A percentile compares a stretch with the other conserved stretches of the same genome.
These are phyloP conservation scores for Epicoccum sorghinum DNA, from an alignment of 2,329 filamentous ascomycete species.

Conservation along the genomic window DNA sequence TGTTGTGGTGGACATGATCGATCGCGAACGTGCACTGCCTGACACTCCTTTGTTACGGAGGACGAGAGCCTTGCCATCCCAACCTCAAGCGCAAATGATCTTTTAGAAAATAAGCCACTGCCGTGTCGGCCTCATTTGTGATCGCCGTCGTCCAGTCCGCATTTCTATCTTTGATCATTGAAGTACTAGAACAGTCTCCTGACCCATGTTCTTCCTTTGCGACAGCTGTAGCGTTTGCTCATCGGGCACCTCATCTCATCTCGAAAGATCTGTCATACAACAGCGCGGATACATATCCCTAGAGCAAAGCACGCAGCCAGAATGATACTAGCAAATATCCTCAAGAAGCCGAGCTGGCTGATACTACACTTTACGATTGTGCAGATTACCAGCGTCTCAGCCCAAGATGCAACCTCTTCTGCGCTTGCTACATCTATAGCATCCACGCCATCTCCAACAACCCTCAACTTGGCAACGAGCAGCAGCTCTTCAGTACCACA, in stretches of 20 bases:
- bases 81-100: slow-evolving; percentile 12
- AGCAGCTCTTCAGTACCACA: slow-evolving; percentile 24
- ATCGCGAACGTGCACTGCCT: slow-evolving; percentile 6
- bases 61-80: slow-evolving; percentile 5
- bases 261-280: neutral
- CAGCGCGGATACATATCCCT: neutral
- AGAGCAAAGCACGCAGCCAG: neutral
- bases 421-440: neutral
- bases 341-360: neutral
- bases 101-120: slow-evolving; percentile 12
- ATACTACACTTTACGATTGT: neutral
- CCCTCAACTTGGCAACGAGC: slow-evolving; percentile 8
- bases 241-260: neutral
- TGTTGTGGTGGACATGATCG: slow-evolving; percentile 1
- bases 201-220: neutral
- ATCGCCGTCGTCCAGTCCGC: slow-evolving; percentile 1
- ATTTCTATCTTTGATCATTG: slow-evolving; percentile 12
- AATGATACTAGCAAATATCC: neutral
- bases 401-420: slow-evolving; percentile 1
- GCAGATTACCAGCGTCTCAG: neutral
- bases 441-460: neutral
- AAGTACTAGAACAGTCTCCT: neutral
- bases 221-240: neutral
- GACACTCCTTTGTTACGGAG: slow-evolving; percentile 12
- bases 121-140: slow-evolving; percentile 4